These are phyloP conservation scores for Clonostachys solani DNA, from an alignment of 2,329 filamentous ascomycete genomes.

Conservation along the genomic window DNA sequence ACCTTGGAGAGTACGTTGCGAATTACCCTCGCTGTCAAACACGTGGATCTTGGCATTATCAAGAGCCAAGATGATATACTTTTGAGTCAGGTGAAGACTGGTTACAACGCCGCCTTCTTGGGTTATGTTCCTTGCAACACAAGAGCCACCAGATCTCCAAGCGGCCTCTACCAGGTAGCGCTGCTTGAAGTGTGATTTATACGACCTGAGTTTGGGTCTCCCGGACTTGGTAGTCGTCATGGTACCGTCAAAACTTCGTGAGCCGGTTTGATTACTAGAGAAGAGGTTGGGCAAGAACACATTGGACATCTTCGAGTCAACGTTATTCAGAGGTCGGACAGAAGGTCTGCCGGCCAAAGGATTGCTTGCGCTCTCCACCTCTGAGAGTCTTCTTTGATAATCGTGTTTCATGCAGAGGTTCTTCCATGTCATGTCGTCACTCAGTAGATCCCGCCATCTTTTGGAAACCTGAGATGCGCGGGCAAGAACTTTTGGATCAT, in stretches of 20 bases:
- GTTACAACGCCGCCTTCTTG: constrained; percentile 97
- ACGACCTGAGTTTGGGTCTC: constrained; percentile 70
- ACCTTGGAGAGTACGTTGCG: constrained; percentile 84
- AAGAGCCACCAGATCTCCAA: constrained; percentile 87
- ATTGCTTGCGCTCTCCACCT: constrained; percentile 33
- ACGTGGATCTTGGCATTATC: constrained; percentile 99
- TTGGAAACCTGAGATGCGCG: constrained; percentile 94
- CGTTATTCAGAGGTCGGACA: constrained; percentile 20
- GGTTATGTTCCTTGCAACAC: constrained; percentile 82
- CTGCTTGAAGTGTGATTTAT: constrained; percentile 97
- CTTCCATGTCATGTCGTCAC: constrained; percentile 98
- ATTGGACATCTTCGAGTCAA: constrained; percentile 27
- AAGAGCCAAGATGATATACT: constrained; percentile 95
- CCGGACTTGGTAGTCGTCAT: constrained; percentile 8
- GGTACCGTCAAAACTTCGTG: constrained; percentile 53
- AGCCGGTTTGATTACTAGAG: constrained; percentile 27
- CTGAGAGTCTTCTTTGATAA: constrained; percentile 61
- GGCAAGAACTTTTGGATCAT: constrained; percentile 91
- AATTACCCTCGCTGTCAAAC: constrained; percentile 86
- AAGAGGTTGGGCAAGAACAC: constrained; percentile 41
- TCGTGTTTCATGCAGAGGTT: constrained; percentile 94
- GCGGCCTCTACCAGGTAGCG: constrained; percentile 95
- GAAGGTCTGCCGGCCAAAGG: constrained; percentile 20
- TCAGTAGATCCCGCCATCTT: constrained; percentile 88
- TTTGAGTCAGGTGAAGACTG: constrained; percentile 86